Evolutionary conservation across 805 yeast genomes (phyloP).

Genomic region (Millerozyma miso): DNA sequence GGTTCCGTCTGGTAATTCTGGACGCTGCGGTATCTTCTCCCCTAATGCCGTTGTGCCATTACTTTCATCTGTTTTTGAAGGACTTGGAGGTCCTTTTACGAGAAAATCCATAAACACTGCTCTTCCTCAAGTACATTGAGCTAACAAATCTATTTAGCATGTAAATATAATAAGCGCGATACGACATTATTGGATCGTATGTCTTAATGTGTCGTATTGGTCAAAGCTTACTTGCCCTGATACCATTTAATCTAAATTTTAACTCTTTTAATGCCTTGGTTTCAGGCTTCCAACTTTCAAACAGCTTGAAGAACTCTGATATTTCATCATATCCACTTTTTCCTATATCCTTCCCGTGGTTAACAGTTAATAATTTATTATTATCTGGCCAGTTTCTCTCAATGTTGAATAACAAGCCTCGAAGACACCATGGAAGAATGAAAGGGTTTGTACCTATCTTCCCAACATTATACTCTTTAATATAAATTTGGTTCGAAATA

Average conservation of each 20-base stretch:
- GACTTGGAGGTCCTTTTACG: not conserved
- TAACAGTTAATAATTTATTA: slow-evolving; percentile 27
- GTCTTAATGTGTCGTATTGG: not conserved
- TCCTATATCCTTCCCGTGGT: slow-evolving; percentile 27
- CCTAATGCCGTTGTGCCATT: not conserved
- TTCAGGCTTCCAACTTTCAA: slow-evolving; percentile 85
- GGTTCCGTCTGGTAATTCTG: not conserved
- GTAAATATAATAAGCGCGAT: not conserved
- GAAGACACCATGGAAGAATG: slow-evolving; percentile 86
- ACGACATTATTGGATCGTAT: not conserved
- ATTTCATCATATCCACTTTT: slow-evolving; percentile 50
- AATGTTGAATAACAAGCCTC: slow-evolving; percentile 72
- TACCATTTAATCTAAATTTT: slow-evolving; percentile 68
- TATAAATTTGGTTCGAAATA: slow-evolving; percentile 30
- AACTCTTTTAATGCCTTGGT: slow-evolving; percentile 77
- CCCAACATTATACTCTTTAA: slow-evolving; percentile 54
- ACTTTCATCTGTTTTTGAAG: not conserved
- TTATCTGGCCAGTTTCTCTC: slow-evolving; percentile 47
- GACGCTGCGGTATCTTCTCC: not conserved
- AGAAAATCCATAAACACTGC: not conserved
- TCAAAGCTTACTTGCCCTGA: slow-evolving; percentile 38
- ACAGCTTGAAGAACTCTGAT: slow-evolving; percentile 57
- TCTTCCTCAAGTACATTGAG: not conserved
- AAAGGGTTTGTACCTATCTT: slow-evolving; percentile 75
- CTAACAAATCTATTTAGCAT: not conserved